Percentiles rank a stretch among this genome's conserved stretches.
Evolutionary conservation across 139 green algal genomes (phyloP).

Genomic region (Pycnococcus provasolii): DNA sequence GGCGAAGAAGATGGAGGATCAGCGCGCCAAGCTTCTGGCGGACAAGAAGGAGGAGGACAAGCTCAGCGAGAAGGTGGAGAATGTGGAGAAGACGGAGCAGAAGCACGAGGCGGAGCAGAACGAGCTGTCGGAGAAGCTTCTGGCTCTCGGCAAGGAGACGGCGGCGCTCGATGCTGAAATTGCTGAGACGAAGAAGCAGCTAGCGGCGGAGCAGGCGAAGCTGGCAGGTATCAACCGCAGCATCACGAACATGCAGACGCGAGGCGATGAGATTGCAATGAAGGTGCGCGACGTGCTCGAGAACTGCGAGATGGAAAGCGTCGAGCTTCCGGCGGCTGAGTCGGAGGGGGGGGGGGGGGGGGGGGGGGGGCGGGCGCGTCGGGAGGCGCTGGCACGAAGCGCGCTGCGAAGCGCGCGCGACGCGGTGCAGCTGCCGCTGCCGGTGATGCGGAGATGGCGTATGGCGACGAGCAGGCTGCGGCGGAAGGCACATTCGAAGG

Average conservation of each 20-base stretch:
- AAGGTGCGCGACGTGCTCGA: no score
- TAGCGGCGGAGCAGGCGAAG: background rate
- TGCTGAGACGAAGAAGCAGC: background rate
- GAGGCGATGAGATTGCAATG: no score
- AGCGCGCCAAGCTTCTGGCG: constrained; percentile 25
- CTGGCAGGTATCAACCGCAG: background rate
- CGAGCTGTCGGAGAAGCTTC: background rate
- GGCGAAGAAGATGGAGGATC: background rate
- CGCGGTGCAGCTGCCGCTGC: no score
- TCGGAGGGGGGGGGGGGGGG: no score
- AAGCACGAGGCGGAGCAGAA: background rate
- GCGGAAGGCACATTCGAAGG: constrained; percentile 15
- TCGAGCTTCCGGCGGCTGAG: no score
- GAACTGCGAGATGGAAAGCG: no score
- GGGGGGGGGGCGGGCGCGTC: no score
- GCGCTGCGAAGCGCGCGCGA: no score
- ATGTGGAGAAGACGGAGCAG: constrained; percentile 14
- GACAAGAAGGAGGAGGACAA: constrained; percentile 13
- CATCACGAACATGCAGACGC: background rate
- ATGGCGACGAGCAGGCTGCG: no score
- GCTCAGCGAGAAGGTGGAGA: constrained; percentile 11
- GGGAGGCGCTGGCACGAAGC: no score
- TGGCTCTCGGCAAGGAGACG: background rate
- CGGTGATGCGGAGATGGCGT: no score
- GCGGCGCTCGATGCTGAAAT: constrained; percentile 7